Evolutionary conservation across 352 stramenopile species (phyloP).

Genomic region (Pythium biforme): DNA sequence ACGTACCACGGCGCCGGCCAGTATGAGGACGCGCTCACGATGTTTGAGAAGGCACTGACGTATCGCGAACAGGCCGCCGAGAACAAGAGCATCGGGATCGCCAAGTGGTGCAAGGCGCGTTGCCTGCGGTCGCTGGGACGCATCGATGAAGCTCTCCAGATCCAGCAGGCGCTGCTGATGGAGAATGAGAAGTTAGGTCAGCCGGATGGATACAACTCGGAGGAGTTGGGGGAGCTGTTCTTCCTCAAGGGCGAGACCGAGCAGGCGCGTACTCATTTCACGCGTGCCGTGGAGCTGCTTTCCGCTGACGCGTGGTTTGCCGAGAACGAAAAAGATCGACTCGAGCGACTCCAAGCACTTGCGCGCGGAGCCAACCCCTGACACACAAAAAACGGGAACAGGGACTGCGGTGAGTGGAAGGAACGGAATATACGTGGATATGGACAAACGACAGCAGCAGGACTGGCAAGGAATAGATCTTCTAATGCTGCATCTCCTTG

Average conservation of each 20-base stretch:
- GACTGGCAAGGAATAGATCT: neutral
- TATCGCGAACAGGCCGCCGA: conserved; percentile 18
- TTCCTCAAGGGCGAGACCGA: conserved; percentile 14
- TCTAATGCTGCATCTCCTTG: conserved; percentile 17
- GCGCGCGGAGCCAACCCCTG: neutral
- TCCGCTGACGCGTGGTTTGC: conserved; percentile 14
- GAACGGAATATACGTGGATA: neutral
- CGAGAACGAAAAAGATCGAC: conserved; percentile 11
- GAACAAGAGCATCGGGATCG: conserved; percentile 18
- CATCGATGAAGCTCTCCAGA: conserved; percentile 20
- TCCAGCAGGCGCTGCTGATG: conserved; percentile 10
- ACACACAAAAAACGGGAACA: too few species aligned
- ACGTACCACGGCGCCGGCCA: conserved; percentile 20
- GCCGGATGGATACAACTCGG: conserved; percentile 20
- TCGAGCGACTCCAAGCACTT: conserved; percentile 10
- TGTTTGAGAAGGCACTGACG: conserved; percentile 23
- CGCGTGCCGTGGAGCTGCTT: conserved; percentile 3
- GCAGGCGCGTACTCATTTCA: conserved; percentile 2
- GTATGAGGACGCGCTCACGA: conserved; percentile 19
- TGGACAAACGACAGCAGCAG: neutral
- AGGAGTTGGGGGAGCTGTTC: conserved; percentile 25
- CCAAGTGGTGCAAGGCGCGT: conserved; percentile 26
- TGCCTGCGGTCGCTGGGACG: conserved; percentile 17
- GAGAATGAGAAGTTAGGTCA: conserved; percentile 7
- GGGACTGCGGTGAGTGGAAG: neutral